Evolutionary conservation across 2,329 filamentous ascomycete species (phyloP).

Genomic region (Chaetomiaceae sp.): DNA sequence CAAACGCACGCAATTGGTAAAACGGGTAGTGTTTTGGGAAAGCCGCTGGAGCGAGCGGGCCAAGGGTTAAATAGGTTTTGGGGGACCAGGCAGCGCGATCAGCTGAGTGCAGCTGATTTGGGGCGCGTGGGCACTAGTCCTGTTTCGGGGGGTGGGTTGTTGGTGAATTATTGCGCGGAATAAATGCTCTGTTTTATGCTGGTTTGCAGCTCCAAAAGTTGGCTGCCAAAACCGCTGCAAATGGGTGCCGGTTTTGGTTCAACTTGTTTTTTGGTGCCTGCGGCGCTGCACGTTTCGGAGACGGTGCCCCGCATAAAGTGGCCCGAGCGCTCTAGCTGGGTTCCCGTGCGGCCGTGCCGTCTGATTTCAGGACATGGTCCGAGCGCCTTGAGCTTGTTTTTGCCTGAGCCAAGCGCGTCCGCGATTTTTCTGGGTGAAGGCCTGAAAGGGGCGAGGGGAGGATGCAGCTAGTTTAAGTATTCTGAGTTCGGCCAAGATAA

Average conservation of each 20-base stretch:
- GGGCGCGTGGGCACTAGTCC: slow-evolving; percentile 24
- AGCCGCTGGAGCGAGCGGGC: slow-evolving; percentile 15
- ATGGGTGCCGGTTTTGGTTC: slow-evolving; percentile 15
- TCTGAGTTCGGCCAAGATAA: not conserved
- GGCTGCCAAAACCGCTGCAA: slow-evolving; percentile 14
- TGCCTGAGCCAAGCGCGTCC: not conserved
- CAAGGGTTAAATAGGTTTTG: slow-evolving; percentile 20
- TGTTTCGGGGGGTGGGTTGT: slow-evolving; percentile 20
- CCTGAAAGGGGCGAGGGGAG: too few relatives aligned
- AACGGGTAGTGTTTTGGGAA: slow-evolving; percentile 12
- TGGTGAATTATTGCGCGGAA: slow-evolving; percentile 13
- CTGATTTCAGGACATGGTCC: too few relatives aligned
- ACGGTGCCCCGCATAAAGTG: slow-evolving; percentile 6
- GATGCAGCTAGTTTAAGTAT: too few relatives aligned
- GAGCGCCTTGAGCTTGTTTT: not conserved
- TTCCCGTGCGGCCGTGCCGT: too few relatives aligned
- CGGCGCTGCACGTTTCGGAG: slow-evolving; percentile 16
- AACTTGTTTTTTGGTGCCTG: slow-evolving; percentile 19
- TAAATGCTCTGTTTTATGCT: slow-evolving; percentile 6
- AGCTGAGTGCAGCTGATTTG: slow-evolving; percentile 19
- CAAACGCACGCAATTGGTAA: slow-evolving; percentile 22
- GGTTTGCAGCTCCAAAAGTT: slow-evolving; percentile 15
- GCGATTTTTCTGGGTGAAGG: too few relatives aligned
- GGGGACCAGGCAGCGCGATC: slow-evolving; percentile 13
- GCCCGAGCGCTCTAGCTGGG: slow-evolving; percentile 1